phyloP scores from a whole-genome alignment of 106 monocot species.

The Acorus calamus region DNA sequence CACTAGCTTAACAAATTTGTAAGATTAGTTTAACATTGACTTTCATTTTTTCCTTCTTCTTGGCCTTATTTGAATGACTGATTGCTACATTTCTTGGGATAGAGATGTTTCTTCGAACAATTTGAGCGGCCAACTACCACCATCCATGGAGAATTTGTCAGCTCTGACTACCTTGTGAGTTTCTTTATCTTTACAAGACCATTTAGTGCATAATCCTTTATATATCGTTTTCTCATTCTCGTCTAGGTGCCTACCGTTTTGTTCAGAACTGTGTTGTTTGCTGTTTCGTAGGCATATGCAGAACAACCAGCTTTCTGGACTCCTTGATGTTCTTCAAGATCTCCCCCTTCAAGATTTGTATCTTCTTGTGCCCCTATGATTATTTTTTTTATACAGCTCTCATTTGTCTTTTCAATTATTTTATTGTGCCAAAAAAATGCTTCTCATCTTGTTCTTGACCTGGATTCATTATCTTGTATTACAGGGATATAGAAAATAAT shows the following conservation, averaged over 20 bases:
- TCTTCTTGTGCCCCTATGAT: background rate
- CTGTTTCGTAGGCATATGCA: conserved; percentile 56
- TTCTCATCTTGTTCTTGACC: too few relatives aligned
- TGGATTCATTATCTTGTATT: background rate
- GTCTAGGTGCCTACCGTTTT: conserved; percentile 4
- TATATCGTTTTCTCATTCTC: background rate
- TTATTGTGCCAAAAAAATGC: too few relatives aligned
- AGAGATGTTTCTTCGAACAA: conserved; percentile 89
- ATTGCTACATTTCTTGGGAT: background rate
- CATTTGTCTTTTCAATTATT: too few relatives aligned
- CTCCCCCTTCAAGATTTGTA: conserved; percentile 91
- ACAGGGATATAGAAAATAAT: conserved; percentile 88
- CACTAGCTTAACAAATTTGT: conserved; percentile 77
- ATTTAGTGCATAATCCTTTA: background rate
- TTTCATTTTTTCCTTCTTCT: background rate
- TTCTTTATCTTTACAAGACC: conserved; percentile 6
- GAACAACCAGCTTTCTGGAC: conserved; percentile 72
- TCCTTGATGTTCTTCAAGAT: conserved; percentile 73
- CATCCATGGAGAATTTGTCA: conserved; percentile 72
- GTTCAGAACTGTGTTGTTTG: background rate
- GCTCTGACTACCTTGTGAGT: conserved; percentile 80
- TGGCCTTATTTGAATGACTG: conserved; percentile 1
- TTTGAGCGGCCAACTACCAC: conserved; percentile 70
- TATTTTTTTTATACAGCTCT: background rate
- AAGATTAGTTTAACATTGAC: conserved; percentile 3